Conservation (phyloP, 257 asterid genomes). For the Gentiana dahurica region DNA sequence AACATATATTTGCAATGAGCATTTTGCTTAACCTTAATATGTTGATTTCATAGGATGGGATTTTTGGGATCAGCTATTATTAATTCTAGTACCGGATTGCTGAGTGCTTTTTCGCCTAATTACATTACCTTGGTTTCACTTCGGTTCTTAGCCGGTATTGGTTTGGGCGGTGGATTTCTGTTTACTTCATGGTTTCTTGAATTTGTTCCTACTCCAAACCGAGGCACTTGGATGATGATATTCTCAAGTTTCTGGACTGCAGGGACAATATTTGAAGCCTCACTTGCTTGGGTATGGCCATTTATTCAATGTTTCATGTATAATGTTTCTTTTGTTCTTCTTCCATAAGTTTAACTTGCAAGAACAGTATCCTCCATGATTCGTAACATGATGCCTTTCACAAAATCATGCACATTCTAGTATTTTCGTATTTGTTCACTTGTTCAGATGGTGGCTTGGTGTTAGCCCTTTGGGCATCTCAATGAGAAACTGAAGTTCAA, state of each 20-base stretch:
- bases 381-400: too few species aligned
- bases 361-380: too few species aligned
- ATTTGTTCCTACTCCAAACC: conserved; percentile 62
- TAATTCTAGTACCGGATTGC: conserved; percentile 52
- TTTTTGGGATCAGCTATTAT: conserved; percentile 43
- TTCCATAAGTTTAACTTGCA: too few species aligned
- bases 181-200: conserved; percentile 74
- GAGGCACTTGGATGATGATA: conserved; percentile 74
- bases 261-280: conserved; percentile 66
- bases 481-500: too few species aligned
- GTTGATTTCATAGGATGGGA: conserved; percentile 41
- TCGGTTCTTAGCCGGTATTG: conserved; percentile 59
- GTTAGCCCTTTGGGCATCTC: too few species aligned
- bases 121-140: conserved; percentile 9
- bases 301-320: background rate
- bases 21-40: background rate
- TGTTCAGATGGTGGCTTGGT: too few species aligned
- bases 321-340: background rate
- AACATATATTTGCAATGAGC: background rate
- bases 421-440: too few species aligned
- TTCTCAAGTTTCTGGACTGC: conserved; percentile 67
- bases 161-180: conserved; percentile 68
- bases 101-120: conserved; percentile 63
- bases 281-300: conserved; percentile 67
- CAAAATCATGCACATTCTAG: too few species aligned